Evolutionary conservation across 2,329 filamentous ascomycete species (phyloP), one percentile per base, ranked within the genome.

Genomic region (Bretziella fagacearum): DNA sequence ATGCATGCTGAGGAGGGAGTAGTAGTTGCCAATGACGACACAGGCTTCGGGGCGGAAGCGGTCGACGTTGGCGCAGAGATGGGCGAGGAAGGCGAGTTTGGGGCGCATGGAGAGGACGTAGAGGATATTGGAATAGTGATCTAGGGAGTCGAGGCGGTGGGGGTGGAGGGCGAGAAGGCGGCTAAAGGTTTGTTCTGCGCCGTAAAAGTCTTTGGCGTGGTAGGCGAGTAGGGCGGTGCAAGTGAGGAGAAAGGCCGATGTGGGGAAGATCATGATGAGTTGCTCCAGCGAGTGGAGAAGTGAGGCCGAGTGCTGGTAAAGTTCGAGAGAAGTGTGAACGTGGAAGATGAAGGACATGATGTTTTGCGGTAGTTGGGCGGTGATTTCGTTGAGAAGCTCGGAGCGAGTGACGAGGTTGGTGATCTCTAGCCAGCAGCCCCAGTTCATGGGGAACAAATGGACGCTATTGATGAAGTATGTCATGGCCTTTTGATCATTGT

Each of bases 11-110:
- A 94, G 78, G 1, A 95, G 66, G 0, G 85, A 93, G 64, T 95
- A 98, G 65, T 96, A 96, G 60, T 98, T 98, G 3, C 91, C 91
- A 20, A 96, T 81, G 0, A 96, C 89, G 46, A 93, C 93, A 58
- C 91, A 96, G 0, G 91, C 94, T 62, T 98, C 91, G 0, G 91
- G 89, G 0, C 91, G 80, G 63, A 98, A 98, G 57, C 89, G 93
- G 67, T 98, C 91, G 5, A 91, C 84, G 41, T 79, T 80, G 1
- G 84, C 87, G 55, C 91, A 93, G 8, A 95, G 69, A 56, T 95
- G 87, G 0, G 91, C 91, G 18, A 98, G 64, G 55, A 94, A 95
- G 0, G 89, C 87, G 18, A 98, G 70, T 58, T 94, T 93, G 0
- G 91, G 85, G 7, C 87, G 74, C 52, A 82, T 70, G 36, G 83